Evolutionary conservation across 306 rosid species (phyloP).

Genomic region (Medicago arabica): DNA sequence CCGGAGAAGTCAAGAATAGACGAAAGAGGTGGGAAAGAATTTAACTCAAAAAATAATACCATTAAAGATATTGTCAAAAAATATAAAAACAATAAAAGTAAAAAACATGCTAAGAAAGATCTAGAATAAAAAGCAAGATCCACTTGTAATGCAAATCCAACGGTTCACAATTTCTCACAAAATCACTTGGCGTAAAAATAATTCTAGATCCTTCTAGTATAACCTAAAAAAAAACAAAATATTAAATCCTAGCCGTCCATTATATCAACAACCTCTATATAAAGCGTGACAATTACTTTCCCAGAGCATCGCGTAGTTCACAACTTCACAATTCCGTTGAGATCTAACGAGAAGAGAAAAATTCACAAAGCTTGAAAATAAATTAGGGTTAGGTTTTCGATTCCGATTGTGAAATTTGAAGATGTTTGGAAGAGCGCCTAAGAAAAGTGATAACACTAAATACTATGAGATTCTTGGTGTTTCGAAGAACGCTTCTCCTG

Average conservation of each 20-base stretch:
- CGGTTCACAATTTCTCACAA: conserved; percentile 31
- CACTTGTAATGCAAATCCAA: conserved; percentile 10
- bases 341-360: neutral
- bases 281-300: neutral
- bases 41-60: neutral
- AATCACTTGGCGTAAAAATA: neutral
- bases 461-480: conserved; percentile 83
- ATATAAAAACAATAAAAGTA: neutral
- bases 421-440: conserved; percentile 82
- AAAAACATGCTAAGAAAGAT: conserved; percentile 39
- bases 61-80: neutral
- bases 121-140: conserved; percentile 38
- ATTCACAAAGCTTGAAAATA: neutral
- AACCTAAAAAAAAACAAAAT: neutral
- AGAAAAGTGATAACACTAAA: conserved; percentile 70
- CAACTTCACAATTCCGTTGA: neutral
- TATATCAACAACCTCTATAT: neutral
- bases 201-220: conserved; percentile 52
- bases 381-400: conserved; percentile 18
- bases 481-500: conserved; percentile 72
- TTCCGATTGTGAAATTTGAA: neutral
- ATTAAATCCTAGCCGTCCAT: conserved; percentile 46
- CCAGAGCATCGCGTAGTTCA: neutral
- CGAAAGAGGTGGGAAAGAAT: no score
- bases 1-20: no score